Conservation (phyloP, 148 eudicot genomes). For the Cornus controversa region DNA sequence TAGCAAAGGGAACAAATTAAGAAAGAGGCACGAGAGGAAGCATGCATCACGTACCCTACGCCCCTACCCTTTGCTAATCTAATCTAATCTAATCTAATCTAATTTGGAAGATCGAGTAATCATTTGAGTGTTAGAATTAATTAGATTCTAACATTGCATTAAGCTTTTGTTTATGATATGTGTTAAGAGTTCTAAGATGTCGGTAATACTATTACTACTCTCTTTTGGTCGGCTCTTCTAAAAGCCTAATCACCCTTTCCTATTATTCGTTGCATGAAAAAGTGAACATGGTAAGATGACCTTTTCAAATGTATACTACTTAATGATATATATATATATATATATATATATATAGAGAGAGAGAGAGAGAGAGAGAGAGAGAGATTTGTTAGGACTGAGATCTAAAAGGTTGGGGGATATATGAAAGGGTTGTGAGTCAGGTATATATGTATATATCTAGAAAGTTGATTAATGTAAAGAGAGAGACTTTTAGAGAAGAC, state of each 20-base stretch:
- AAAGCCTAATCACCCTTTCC: background rate
- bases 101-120: too few relatives aligned
- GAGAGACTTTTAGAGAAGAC: slow-evolving; percentile 13
- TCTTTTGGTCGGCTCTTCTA: background rate
- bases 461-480: background rate
- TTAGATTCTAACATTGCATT: background rate
- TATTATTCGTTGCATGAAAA: background rate
- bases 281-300: background rate
- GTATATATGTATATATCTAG: too few relatives aligned
- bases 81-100: too few relatives aligned
- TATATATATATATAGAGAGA: too few relatives aligned
- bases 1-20: background rate
- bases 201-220: background rate
- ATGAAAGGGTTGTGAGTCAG: background rate
- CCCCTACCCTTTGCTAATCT: too few relatives aligned
- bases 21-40: background rate
- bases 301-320: too few relatives aligned
- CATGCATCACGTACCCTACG: background rate
- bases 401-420: background rate
- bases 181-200: background rate
- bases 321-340: too few relatives aligned
- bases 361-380: too few relatives aligned
- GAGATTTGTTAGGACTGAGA: background rate
- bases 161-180: background rate
- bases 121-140: background rate